These are phyloP conservation scores for Ammopiptanthus mongolicus DNA, from an alignment of 306 rosid species.

Conservation along the genomic window DNA sequence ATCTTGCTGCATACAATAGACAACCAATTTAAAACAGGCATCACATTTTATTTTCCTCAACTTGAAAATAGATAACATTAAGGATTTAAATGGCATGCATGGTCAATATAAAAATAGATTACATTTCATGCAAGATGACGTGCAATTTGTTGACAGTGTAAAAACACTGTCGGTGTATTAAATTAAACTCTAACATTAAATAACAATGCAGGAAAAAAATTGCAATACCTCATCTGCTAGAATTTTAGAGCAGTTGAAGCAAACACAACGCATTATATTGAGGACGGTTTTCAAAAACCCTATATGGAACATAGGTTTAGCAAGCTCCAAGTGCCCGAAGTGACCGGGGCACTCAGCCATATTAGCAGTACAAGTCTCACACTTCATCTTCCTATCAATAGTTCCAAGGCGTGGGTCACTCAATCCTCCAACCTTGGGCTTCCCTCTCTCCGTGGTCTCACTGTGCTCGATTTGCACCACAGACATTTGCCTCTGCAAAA, in stretches of 20 bases:
- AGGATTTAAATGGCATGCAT: too few relatives aligned
- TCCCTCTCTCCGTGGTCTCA: conserved; percentile 88
- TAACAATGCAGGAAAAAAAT: background rate
- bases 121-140: too few relatives aligned
- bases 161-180: too few relatives aligned
- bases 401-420: conserved; percentile 96
- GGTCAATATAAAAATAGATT: too few relatives aligned
- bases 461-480: conserved; percentile 90
- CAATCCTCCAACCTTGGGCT: conserved; percentile 82
- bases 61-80: background rate
- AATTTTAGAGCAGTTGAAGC: conserved; percentile 94
- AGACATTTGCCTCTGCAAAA: conserved; percentile 91
- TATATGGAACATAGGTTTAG: conserved; percentile 95
- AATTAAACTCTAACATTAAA: too few relatives aligned
- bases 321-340: conserved; percentile 94
- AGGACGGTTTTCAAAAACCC: conserved; percentile 89
- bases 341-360: conserved; percentile 99
- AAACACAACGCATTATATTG: conserved; percentile 79
- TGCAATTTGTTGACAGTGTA: too few relatives aligned
- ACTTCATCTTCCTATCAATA: conserved; percentile 86
- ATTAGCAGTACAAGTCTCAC: conserved; percentile 89
- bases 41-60: background rate
- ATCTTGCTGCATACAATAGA: conserved; percentile 54
- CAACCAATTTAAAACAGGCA: conserved; percentile 1
- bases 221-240: conserved; percentile 79